Evolutionary conservation across 495 filamentous ascomycete species (phyloP), one percentile per base, ranked within the genome.

Genomic region (Daldinia decipiens): DNA sequence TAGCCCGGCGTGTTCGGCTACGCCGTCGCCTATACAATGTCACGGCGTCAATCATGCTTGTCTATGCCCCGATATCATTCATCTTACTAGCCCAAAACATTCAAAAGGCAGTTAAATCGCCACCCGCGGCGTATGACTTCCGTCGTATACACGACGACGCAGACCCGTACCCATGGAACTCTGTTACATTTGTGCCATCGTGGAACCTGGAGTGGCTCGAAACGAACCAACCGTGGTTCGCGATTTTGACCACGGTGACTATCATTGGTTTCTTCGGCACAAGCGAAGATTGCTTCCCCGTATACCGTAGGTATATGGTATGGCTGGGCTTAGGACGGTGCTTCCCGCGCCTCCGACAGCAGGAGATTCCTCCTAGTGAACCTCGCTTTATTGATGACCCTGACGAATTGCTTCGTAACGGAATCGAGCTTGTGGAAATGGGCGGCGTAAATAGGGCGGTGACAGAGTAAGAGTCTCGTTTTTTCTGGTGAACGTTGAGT

Each of bases 181-280:
- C 77, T 13, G 87, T 97, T 79, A 62, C 84, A 17, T 91, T 87
- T 76, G 78, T 91, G 1, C 89, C 88, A 0, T 87, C 87, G 9
- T 71, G 82, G 61, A 82, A 87, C 29, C 50, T 80, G 29, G 52
- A 68, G 17, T 76, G 77, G 12, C 12, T 60, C 0, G 80, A 89
- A 15, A 78, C 86, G 65, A 86, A 87, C 68, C 87, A 92, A 73
- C 85, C 87, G 51, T 98, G 90, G 89, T 85, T 91, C 38, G 79
- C 88, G 8, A 83, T 92, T 57, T 80, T 81, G 1, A 80, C 87
- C 1, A 86, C 86, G 0, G 82, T 90, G 51, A 67, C 89, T 52
- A 82, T 93, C 13, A 92, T 96, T 70, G 61, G 88, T 39, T 91
- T 94, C 82, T 97, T 97, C 74, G 95, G 95, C 31, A 86, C 90